phyloP scores from a whole-genome alignment of 2,329 filamentous ascomycete species.

The Nannizziopsis arthrosporioides region DNA sequence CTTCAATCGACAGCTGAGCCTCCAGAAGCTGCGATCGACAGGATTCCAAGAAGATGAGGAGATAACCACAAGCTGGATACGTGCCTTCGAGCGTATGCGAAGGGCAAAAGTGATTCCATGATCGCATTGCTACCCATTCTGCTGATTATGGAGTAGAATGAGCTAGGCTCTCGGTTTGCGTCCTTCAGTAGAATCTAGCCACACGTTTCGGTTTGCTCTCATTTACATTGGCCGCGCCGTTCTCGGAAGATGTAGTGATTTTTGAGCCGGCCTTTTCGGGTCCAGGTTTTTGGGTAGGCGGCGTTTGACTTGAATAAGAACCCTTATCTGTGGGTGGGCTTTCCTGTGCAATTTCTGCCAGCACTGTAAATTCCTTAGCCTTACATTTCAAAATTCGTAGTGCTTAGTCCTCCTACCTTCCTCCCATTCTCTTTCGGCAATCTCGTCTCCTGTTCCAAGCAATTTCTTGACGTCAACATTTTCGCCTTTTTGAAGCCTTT shows the following conservation, averaged over 20 bases:
- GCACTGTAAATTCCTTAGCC: constrained; percentile 2
- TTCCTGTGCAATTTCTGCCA: constrained; percentile 30
- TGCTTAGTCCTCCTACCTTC: constrained; percentile 47
- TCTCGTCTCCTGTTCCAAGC: constrained; percentile 64
- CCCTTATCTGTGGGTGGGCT: constrained; percentile 27
- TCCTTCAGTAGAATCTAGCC: constrained; percentile 1
- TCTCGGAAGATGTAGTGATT: background rate
- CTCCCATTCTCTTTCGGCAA: constrained; percentile 76
- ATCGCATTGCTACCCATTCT: background rate
- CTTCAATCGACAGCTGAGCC: constrained; percentile 12
- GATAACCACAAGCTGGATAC: constrained; percentile 10
- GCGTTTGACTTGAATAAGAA: background rate
- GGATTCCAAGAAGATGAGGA: constrained; percentile 13
- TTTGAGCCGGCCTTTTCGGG: background rate
- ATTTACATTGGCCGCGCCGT: background rate
- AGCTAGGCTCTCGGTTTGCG: background rate
- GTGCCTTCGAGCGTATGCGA: constrained; percentile 12
- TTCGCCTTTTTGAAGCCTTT: constrained; percentile 36
- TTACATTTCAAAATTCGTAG: background rate
- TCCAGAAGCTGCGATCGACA: constrained; percentile 12
- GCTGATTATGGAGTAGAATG: too few species aligned
- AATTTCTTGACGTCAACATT: constrained; percentile 74
- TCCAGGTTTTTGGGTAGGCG: background rate
- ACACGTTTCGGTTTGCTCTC: background rate
- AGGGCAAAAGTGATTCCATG: constrained; percentile 12